Percentiles rank a stretch among this genome's conserved stretches.
These are phyloP conservation scores for Trifolium subterraneum DNA, from an alignment of 306 rosid genomes.

Conservation along the genomic window DNA sequence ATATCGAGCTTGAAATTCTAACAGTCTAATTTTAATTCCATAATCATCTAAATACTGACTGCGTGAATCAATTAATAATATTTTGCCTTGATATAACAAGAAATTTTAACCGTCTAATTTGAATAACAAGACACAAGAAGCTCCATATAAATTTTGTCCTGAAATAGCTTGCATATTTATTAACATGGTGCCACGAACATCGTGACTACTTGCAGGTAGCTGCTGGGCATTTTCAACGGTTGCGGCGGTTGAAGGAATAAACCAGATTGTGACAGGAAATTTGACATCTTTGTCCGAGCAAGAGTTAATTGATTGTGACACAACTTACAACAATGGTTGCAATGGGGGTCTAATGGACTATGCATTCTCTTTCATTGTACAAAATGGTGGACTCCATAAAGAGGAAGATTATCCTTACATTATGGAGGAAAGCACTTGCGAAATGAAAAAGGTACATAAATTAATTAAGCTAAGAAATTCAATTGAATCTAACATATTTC, in stretches of 20 bases:
- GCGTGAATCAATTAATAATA: no score
- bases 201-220: conserved; percentile 54
- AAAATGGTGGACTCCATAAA: conserved; percentile 66
- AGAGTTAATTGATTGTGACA: conserved; percentile 74
- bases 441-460: conserved; percentile 61
- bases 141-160: neutral
- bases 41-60: neutral
- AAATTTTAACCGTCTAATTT: no score
- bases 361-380: conserved; percentile 59
- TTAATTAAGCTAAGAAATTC: neutral
- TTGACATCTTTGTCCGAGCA: conserved; percentile 68
- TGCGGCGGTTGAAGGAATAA: conserved; percentile 77
- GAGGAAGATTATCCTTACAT: conserved; percentile 79
- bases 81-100: no score
- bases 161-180: neutral
- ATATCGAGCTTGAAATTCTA: neutral
- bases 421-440: conserved; percentile 90
- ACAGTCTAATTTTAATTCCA: neutral
- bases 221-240: conserved; percentile 84
- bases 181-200: neutral
- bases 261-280: conserved; percentile 67
- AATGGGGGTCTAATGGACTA: conserved; percentile 81
- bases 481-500: neutral
- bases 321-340: conserved; percentile 68
- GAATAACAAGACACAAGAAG: no score